Percentiles rank a stretch among this genome's conserved stretches.
Conservation (phyloP, 1,284 basidiomycete species). For the Cryptococcus jaspeensis region DNA sequence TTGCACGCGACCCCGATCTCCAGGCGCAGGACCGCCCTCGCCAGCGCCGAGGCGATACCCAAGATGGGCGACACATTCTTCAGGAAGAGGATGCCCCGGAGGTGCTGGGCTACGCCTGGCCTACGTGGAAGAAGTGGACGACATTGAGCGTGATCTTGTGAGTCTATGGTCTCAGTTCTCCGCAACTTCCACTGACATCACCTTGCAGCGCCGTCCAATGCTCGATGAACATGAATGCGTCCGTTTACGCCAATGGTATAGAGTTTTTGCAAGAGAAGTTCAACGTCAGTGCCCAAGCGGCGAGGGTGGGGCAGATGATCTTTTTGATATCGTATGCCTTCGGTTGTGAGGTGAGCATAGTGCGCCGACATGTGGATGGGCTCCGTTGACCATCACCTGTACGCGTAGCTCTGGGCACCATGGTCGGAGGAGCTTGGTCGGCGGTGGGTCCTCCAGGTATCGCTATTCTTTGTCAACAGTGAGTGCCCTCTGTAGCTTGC, state of each 20-base stretch:
- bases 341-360: constrained; percentile 48
- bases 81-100: constrained; percentile 42
- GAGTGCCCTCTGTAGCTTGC: constrained; percentile 6
- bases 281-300: constrained; percentile 46
- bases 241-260: constrained; percentile 8
- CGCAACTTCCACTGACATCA: too few relatives aligned
- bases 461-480: constrained; percentile 49
- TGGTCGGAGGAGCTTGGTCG: constrained; percentile 66
- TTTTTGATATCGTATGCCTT: constrained; percentile 54
- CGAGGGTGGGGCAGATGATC: constrained; percentile 50
- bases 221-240: constrained; percentile 31
- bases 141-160: constrained; percentile 48
- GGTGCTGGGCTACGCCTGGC: constrained; percentile 35
- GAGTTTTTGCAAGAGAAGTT: constrained; percentile 35
- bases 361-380: background rate
- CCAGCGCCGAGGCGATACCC: constrained; percentile 7
- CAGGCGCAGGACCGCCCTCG: constrained; percentile 4
- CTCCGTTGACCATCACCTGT: background rate
- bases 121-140: constrained; percentile 46
- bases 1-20: background rate
- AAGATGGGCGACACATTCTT: constrained; percentile 44
- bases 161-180: too few relatives aligned
- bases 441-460: constrained; percentile 57
- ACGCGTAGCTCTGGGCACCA: constrained; percentile 54
- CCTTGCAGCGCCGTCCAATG: constrained; percentile 37